Evolutionary conservation across 495 filamentous ascomycete genomes (phyloP).

Genomic region (Neurospora discreta): DNA sequence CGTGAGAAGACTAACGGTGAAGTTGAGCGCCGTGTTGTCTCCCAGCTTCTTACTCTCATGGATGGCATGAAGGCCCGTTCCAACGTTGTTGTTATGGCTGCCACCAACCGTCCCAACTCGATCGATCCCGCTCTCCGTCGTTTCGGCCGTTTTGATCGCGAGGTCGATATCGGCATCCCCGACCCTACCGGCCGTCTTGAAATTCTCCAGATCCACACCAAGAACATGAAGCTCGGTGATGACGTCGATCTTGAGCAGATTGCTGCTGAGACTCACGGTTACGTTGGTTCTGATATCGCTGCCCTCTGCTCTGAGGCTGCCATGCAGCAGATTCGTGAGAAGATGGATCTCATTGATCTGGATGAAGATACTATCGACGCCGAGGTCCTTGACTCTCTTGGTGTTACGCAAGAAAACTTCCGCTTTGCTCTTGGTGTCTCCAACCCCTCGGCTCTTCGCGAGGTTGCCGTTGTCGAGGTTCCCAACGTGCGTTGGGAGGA

Average conservation of each 20-base stretch:
- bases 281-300: conserved; percentile 95
- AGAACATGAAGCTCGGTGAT: conserved; percentile 99
- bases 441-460: conserved; percentile 96
- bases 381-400: conserved; percentile 93
- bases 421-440: conserved; percentile 93
- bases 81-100: conserved; percentile 97
- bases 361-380: conserved; percentile 99
- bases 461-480: conserved; percentile 97
- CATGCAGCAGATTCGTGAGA: conserved; percentile 99
- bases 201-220: conserved; percentile 97
- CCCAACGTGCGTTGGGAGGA: conserved; percentile 99
- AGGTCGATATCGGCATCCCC: conserved; percentile 95
- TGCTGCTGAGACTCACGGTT: conserved; percentile 96
- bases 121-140: conserved; percentile 95
- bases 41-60: conserved; percentile 95
- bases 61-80: conserved; percentile 99
- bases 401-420: conserved; percentile 99
- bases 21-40: conserved; percentile 96
- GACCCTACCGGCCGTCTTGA: conserved; percentile 98
- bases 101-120: conserved; percentile 94
- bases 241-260: conserved; percentile 97
- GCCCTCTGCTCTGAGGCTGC: conserved; percentile 99
- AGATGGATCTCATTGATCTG: conserved; percentile 99
- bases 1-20: conserved; percentile 99
- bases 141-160: conserved; percentile 96